Evolutionary conservation across 2,329 filamentous ascomycete genomes (phyloP), one percentile per base, ranked within the genome.

Genomic region (Stemphylium beticola): DNA sequence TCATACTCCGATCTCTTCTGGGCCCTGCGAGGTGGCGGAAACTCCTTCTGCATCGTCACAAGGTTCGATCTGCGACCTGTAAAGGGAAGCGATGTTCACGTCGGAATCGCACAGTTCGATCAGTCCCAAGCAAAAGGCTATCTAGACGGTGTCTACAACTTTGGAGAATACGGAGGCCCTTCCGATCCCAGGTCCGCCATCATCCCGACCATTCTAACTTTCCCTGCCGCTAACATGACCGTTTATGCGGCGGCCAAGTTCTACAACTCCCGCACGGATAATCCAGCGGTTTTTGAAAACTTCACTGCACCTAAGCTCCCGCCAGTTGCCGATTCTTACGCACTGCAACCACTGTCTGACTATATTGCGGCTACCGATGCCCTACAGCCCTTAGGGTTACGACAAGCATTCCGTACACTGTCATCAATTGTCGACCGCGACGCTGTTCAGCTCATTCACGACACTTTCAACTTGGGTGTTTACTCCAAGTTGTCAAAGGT

Each of bases 1-100:
- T 31, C 49, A 3, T 64, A 73, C 46, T 60, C 68, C 4, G 70
- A 74, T 45, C 62, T 74, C 6, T 74, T 66, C 55, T 74, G 69
- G 71, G 69, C 70, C 1, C 54, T 74, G 14, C 54, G 62, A 20
- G 69, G 70, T 9, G 66, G 66, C 17, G 62, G 66, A 8, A 66
- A 63, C 33, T 69, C 67, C 6, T 70, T 69, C 34, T 58, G 56
- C 22, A 53, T 65, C 17, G 55, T 65, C 1, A 66, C 64, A n/a
- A 38, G 53, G 18, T 65, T 66, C 18, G 58, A 64, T 14, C 20
- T 66, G 15, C 49, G 58, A 20, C 55, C 34, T 14, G 50, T 33
- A 22, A 57, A 47, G 31, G 49, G 49, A 12, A 53, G 43, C 22
- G 14, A 47, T 14, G 60, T 65, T 2, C 57, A 55, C 22, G 49